Evolutionary conservation across 345 rosid genomes (phyloP).

Genomic region (Corchorus olitorius): DNA sequence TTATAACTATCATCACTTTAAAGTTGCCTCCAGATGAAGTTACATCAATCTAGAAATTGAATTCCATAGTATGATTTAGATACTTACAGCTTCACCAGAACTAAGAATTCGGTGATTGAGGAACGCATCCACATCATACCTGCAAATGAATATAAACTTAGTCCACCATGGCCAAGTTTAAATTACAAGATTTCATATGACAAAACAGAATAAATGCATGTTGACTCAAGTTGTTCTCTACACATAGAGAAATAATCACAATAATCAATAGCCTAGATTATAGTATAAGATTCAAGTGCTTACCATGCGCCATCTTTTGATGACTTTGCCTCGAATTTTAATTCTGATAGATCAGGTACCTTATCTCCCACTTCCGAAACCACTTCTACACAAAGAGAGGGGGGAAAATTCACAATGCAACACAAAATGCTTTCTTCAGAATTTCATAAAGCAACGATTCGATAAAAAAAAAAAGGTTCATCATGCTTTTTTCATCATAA

Average conservation of each 20-base stretch:
- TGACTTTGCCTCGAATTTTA: conserved; percentile 72
- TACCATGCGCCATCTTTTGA: conserved; percentile 79
- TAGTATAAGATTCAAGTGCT: conserved; percentile 8
- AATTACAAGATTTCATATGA: neutral
- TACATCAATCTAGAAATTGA: neutral
- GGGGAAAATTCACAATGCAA: neutral
- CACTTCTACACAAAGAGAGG: neutral
- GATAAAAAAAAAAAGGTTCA: neutral
- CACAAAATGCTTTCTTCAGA: neutral
- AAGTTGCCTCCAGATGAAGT: neutral
- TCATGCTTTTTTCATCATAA: neutral
- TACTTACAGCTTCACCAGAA: conserved; percentile 67
- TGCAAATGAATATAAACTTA: conserved; percentile 29
- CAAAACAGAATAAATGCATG: neutral
- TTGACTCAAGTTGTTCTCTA: neutral
- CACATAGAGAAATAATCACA: neutral
- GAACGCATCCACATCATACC: conserved; percentile 70
- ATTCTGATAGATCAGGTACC: conserved; percentile 34
- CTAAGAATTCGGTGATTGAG: conserved; percentile 46
- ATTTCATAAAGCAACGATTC: neutral
- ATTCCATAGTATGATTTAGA: conserved; percentile 13
- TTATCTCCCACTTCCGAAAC: conserved; percentile 35
- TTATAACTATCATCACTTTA: neutral
- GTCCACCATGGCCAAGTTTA: neutral
- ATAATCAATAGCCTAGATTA: neutral